Evolutionary conservation across 495 filamentous ascomycete species (phyloP).

Genomic region (Lophium mytilinum): DNA sequence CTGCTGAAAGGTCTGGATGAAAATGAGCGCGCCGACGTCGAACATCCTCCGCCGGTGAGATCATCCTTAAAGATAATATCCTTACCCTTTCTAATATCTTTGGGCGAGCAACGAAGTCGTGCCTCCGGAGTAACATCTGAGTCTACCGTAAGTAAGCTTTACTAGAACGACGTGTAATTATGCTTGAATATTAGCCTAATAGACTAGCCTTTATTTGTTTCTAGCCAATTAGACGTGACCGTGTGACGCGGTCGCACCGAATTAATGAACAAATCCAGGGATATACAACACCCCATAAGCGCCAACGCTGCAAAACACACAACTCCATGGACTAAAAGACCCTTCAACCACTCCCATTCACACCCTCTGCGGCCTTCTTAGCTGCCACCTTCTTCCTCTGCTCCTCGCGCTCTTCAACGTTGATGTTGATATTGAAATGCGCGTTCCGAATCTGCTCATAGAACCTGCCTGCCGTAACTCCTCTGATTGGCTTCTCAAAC

Average conservation of each 20-base stretch:
- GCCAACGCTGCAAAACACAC: not conserved
- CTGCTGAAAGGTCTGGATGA: too few relatives aligned
- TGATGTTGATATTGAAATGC: slow-evolving; percentile 27
- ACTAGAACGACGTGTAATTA: too few relatives aligned
- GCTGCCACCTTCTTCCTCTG: slow-evolving; percentile 14
- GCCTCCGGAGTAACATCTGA: too few relatives aligned
- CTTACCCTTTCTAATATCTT: too few relatives aligned
- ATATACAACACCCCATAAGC: not conserved
- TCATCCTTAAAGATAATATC: too few relatives aligned
- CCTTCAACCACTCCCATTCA: not conserved
- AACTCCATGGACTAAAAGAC: not conserved
- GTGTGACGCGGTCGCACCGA: not conserved
- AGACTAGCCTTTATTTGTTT: too few relatives aligned
- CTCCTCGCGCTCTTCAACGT: slow-evolving; percentile 15
- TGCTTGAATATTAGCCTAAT: too few relatives aligned
- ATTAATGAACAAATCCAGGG: not conserved
- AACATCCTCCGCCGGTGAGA: too few relatives aligned
- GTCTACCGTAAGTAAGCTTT: too few relatives aligned
- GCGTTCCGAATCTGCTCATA: slow-evolving; percentile 13
- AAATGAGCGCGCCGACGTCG: too few relatives aligned
- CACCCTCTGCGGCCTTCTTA: not conserved
- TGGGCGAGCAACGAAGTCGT: too few relatives aligned
- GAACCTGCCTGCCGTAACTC: slow-evolving; percentile 14
- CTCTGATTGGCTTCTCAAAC: slow-evolving; percentile 8
- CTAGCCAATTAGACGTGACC: too few relatives aligned